Evolutionary conservation across 208 protist species (phyloP), one percentile per base, ranked within the genome.

Genomic region (Porcisia hertigi): DNA sequence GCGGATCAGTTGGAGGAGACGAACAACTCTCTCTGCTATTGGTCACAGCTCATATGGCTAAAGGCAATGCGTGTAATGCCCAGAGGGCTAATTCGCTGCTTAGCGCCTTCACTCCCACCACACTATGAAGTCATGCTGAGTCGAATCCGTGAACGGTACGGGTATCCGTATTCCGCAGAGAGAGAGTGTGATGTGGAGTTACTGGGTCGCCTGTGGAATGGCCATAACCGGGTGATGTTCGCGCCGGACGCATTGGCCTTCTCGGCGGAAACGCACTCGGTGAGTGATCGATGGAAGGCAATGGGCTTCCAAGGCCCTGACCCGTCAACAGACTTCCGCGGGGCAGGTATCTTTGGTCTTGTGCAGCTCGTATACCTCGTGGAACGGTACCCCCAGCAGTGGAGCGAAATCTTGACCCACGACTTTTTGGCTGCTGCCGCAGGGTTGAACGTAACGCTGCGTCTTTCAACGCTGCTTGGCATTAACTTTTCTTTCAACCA

Each of bases 251-350:
- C 43, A 3, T 36, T 73, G 23, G 65, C 36, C 23, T 87, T 87
- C 70, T 73, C 69, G 9, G 59, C 66, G 2, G 57, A n/a, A 6
- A 11, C 67, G 18, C 77, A 78, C 58, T 57, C 75, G 23, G 76
- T 84, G 9, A 83, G 74, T 55, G 82, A 82, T 39, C 78, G 82
- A 59, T 98, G 94, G 91, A 96, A 95, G 73, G 59, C 82, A 60
- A 74, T 98, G 39, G 96, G 96, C 30, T 98, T 98, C 65, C 94
- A 98, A 73, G 86, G 84, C 9, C 74, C 45, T 7, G 85, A 98
- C 75, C 94, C 94, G 2, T 79, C 81, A 2, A 98, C 93, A 12
- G 96, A 98, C 80, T 97, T 98, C 66, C 84, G 94, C 47, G 92
- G 94, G 11, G 91, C 79, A n/a, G 94, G 94, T 47, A 34, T 94